A percentile compares a stretch with the other conserved stretches of the same genome.
Conservation (phyloP, 192 early-diverging fungal genomes). For the Thoreauomyces humboldtii region DNA sequence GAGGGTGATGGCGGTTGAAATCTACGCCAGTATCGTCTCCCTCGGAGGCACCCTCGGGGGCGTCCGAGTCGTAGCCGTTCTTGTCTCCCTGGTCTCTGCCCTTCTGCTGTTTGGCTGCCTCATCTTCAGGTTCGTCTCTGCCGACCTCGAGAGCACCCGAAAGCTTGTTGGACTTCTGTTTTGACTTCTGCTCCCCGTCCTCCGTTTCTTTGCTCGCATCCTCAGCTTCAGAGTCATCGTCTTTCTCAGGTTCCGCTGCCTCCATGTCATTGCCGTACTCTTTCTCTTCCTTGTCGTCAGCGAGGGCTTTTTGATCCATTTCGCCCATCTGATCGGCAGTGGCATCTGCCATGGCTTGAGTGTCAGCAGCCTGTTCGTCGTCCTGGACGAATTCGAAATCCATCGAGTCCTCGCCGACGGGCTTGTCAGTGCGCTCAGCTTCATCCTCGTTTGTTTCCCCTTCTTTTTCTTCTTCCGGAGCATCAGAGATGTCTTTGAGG, state of each 20-base stretch:
- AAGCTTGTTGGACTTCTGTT: slow-evolving; percentile 3
- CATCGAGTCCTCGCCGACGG: slow-evolving; percentile 33
- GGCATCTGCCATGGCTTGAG: slow-evolving; percentile 73
- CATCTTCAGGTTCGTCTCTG: slow-evolving; percentile 24
- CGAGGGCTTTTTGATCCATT: slow-evolving; percentile 44
- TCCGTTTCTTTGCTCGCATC: slow-evolving; percentile 20
- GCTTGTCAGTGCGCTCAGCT: slow-evolving; percentile 37
- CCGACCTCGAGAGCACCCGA: slow-evolving; percentile 10
- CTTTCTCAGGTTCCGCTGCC: neutral
- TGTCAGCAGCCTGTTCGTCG: slow-evolving; percentile 69
- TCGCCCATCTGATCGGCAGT: slow-evolving; percentile 54
- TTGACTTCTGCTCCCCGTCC: slow-evolving; percentile 20
- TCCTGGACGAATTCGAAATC: slow-evolving; percentile 77
- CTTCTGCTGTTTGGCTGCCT: slow-evolving; percentile 12
- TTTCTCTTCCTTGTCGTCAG: slow-evolving; percentile 35
- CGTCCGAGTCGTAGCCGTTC: neutral
- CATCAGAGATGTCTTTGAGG: slow-evolving; percentile 70
- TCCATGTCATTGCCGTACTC: slow-evolving; percentile 31
- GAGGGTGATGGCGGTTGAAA: slow-evolving; percentile 1
- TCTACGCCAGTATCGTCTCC: slow-evolving; percentile 42
- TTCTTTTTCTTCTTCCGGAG: slow-evolving; percentile 35
- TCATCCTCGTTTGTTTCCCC: slow-evolving; percentile 35
- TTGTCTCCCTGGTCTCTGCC: slow-evolving; percentile 5
- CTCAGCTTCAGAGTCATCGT: neutral
- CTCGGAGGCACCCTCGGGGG: slow-evolving; percentile 9